These are phyloP conservation scores for Geotrichum australiense DNA, from an alignment of 1,139 yeast genomes.

Conservation along the genomic window DNA sequence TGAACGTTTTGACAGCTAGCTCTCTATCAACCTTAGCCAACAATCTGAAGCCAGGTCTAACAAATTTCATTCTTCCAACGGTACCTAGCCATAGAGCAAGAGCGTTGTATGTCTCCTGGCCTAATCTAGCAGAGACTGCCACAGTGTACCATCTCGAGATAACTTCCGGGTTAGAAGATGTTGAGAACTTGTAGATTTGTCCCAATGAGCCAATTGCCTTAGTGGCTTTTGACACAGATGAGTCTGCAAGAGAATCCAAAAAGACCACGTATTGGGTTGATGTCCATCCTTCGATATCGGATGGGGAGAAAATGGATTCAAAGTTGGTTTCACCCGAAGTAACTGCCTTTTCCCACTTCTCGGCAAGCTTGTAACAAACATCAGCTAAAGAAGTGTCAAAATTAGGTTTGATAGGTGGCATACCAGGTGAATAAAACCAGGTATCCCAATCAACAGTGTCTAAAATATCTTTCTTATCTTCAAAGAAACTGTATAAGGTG, in stretches of 20 bases:
- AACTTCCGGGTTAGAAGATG: constrained; percentile 71
- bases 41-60: constrained; percentile 73
- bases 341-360: constrained; percentile 48
- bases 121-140: constrained; percentile 36
- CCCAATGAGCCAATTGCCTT: constrained; percentile 40
- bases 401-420: constrained; percentile 72
- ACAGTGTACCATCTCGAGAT: constrained; percentile 70
- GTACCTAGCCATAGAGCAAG: constrained; percentile 82
- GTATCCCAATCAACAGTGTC: constrained; percentile 75
- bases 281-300: constrained; percentile 51
- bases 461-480: constrained; percentile 42
- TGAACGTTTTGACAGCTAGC: constrained; percentile 61
- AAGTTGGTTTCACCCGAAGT: constrained; percentile 22
- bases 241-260: constrained; percentile 50
- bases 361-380: constrained; percentile 59
- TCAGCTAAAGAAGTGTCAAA: constrained; percentile 77
- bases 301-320: constrained; percentile 31
- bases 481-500: constrained; percentile 53
- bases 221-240: constrained; percentile 15
- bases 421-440: constrained; percentile 76
- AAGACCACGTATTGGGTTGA: constrained; percentile 76
- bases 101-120: constrained; percentile 39
- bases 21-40: constrained; percentile 57
- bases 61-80: constrained; percentile 93
- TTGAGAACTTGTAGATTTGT: constrained; percentile 41